phyloP scores from a whole-genome alignment of 495 filamentous ascomycete species.

The Penicillium cinerascens region DNA sequence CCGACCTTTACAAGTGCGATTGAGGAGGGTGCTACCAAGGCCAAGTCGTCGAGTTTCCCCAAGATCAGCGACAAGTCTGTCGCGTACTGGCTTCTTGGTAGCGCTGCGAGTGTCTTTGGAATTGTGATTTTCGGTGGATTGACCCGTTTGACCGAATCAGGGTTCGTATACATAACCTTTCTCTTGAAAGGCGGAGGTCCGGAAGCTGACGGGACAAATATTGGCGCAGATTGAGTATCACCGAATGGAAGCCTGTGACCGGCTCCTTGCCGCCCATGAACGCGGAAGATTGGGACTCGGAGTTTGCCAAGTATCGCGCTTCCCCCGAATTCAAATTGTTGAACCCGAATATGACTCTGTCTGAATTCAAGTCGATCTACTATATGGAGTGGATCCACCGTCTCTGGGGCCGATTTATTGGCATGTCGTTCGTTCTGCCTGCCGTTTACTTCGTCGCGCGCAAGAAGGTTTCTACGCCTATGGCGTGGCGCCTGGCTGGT shows the following conservation, averaged over 20 bases:
- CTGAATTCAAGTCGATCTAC: slow-evolving; percentile 97
- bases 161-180: slow-evolving; percentile 51
- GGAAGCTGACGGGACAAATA: slow-evolving; percentile 17
- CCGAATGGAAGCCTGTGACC: slow-evolving; percentile 97
- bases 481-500: slow-evolving; percentile 72
- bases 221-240: slow-evolving; percentile 80
- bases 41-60: slow-evolving; percentile 57
- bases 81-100: slow-evolving; percentile 89
- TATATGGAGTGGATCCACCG: slow-evolving; percentile 99
- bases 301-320: slow-evolving; percentile 85
- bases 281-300: slow-evolving; percentile 74
- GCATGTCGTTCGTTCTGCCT: slow-evolving; percentile 82
- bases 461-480: slow-evolving; percentile 70
- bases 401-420: slow-evolving; percentile 91
- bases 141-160: slow-evolving; percentile 91
- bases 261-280: slow-evolving; percentile 84
- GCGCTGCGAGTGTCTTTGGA: slow-evolving; percentile 88
- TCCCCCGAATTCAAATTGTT: slow-evolving; percentile 89
- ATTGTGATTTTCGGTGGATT: slow-evolving; percentile 94
- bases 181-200: not conserved
- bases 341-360: slow-evolving; percentile 85
- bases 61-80: slow-evolving; percentile 67
- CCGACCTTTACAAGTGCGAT: slow-evolving; percentile 17
- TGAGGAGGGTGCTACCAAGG: slow-evolving; percentile 24
- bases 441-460: slow-evolving; percentile 83